Percentiles rank a stretch among this genome's conserved stretches.
Evolutionary conservation across 257 asterid species (phyloP).

Genomic region (Fraxinus quadrangulata): DNA sequence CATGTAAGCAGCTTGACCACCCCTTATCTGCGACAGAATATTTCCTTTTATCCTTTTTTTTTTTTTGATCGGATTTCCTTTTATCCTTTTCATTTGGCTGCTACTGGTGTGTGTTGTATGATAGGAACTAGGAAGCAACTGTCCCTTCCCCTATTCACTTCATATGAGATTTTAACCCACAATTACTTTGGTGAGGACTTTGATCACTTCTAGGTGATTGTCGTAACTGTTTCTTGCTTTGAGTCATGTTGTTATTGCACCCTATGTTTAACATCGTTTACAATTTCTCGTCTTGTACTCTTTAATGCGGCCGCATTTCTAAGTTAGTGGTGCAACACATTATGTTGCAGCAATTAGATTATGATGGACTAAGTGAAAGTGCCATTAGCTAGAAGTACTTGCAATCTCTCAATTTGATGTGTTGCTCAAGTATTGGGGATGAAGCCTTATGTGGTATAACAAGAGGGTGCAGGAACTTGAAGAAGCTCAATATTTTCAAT

Average conservation of each 20-base stretch:
- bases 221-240: neutral
- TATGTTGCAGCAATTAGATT: conserved; percentile 54
- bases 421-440: conserved; percentile 82
- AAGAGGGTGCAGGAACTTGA: conserved; percentile 70
- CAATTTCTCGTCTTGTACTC: conserved; percentile 25
- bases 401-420: conserved; percentile 43
- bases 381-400: neutral
- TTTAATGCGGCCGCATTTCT: conserved; percentile 59
- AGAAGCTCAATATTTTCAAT: conserved; percentile 78
- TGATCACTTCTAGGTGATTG: neutral
- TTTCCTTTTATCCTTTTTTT: too few relatives aligned
- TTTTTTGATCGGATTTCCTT: too few relatives aligned
- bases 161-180: neutral
- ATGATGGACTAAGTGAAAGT: conserved; percentile 64
- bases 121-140: neutral
- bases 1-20: conserved; percentile 41
- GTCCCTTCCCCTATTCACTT: neutral
- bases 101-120: neutral
- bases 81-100: conserved; percentile 21
- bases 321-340: conserved; percentile 75
- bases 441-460: conserved; percentile 78
- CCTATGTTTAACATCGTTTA: conserved; percentile 2
- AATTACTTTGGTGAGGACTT: neutral
- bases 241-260: neutral
- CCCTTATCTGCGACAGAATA: neutral